phyloP scores from a whole-genome alignment of 176 grass and related monocot genomes.

The Thalia dealbata region DNA sequence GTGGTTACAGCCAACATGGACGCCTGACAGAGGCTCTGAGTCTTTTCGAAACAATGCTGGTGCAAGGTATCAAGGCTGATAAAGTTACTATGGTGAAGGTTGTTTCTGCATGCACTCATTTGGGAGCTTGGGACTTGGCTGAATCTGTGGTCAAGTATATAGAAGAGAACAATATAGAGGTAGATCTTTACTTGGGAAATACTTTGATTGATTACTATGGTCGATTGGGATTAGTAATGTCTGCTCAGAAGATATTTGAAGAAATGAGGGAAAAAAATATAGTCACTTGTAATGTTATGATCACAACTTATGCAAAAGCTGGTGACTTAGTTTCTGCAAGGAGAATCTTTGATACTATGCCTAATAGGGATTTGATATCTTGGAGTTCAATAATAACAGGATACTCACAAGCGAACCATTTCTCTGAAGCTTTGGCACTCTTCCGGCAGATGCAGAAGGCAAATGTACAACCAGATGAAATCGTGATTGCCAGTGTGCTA shows the following conservation, averaged over 20 bases:
- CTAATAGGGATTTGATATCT: constrained; percentile 42
- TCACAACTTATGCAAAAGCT: constrained; percentile 36
- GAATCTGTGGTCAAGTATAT: constrained; percentile 35
- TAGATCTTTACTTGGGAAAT: constrained; percentile 49
- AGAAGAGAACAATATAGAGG: constrained; percentile 30
- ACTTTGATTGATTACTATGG: constrained; percentile 42
- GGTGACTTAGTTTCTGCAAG: constrained; percentile 33
- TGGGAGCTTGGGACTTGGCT: constrained; percentile 39
- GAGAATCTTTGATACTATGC: constrained; percentile 36
- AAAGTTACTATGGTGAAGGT: constrained; percentile 45
- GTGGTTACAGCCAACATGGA: constrained; percentile 26
- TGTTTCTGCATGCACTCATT: constrained; percentile 38
- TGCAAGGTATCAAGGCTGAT: constrained; percentile 34
- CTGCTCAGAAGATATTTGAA: constrained; percentile 28
- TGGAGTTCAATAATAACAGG: constrained; percentile 48
- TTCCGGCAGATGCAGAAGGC: constrained; percentile 43
- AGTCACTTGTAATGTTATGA: constrained; percentile 35
- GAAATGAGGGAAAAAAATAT: constrained; percentile 35
- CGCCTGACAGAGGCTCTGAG: constrained; percentile 18
- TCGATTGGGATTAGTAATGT: constrained; percentile 22
- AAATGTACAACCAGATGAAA: constrained; percentile 37
- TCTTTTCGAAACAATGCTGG: constrained; percentile 27
- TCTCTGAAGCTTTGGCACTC: constrained; percentile 31
- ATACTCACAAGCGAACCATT: constrained; percentile 37
- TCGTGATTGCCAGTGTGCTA: constrained; percentile 31